Evolutionary conservation across 352 stramenopile genomes (phyloP).

Genomic region (Phytophthora pisi): DNA sequence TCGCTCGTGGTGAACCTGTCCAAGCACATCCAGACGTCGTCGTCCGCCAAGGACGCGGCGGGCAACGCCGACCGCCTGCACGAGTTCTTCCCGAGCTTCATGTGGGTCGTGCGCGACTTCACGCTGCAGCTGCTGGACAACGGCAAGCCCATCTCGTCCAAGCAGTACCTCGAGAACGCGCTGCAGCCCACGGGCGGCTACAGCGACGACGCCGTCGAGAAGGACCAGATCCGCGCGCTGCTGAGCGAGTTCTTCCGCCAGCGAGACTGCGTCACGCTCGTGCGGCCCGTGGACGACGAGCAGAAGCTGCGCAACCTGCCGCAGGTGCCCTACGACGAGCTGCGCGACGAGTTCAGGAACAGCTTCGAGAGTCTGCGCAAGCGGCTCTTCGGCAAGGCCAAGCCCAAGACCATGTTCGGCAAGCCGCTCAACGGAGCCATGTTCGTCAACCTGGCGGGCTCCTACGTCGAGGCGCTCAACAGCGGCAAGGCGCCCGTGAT

Average conservation of each 20-base stretch:
- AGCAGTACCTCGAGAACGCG: conserved; percentile 90
- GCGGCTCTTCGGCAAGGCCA: conserved; percentile 77
- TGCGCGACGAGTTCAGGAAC: conserved; percentile 82
- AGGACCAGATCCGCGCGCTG: conserved; percentile 84
- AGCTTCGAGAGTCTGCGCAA: conserved; percentile 76
- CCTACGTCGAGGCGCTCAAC: conserved; percentile 89
- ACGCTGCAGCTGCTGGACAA: conserved; percentile 87
- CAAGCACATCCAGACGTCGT: conserved; percentile 89
- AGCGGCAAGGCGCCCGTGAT: conserved; percentile 88
- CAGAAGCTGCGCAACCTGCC: conserved; percentile 76
- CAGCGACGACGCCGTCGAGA: conserved; percentile 73
- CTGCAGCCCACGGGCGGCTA: conserved; percentile 82
- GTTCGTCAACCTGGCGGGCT: conserved; percentile 81
- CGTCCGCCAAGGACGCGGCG: conserved; percentile 32
- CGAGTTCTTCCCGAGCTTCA: conserved; percentile 88
- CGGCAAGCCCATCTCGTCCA: conserved; percentile 86
- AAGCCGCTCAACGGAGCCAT: conserved; percentile 88
- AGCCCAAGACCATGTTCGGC: conserved; percentile 87
- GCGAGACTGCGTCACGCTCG: conserved; percentile 90
- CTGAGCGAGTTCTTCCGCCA: conserved; percentile 86
- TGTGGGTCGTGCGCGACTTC: conserved; percentile 93
- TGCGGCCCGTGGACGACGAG: conserved; percentile 88
- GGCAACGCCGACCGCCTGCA: conserved; percentile 50
- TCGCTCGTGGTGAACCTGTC: conserved; percentile 92
- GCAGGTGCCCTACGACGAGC: conserved; percentile 70